Base-by-base conservation (phyloP, 805 yeast genomes). In the Wickerhamiella nectarea region DNA sequence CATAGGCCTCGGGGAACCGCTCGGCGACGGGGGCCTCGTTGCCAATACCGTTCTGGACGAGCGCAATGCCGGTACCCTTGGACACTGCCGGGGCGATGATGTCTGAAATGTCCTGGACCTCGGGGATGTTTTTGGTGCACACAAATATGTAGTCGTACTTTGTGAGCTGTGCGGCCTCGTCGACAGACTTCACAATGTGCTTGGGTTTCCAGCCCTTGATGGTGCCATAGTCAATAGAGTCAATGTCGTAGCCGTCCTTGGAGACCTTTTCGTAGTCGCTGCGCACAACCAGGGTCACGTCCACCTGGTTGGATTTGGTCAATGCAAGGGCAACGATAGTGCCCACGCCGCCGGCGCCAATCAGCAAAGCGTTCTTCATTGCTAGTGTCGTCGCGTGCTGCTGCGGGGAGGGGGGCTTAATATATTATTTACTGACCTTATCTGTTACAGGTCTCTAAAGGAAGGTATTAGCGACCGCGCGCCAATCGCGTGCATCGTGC, bases 291-390 rank as follows among this genome's bases (percentile, higher is more conserved):
- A 75, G 64, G 2, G 85, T 74, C 10, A 80, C 76, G 19, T 65
- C 64, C 8, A 74, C 67, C 35, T 65, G 59, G 0, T 70, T 73
- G 36, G 69, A 65, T 34, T 59, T 57, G 50, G 66, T 68, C 25
- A 84, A 64, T 0, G 81, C 74, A 40, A 77, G 69, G 0, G 93
- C 83, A 2, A 80, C 77, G 26, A 84, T 72, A 14, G 84, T 70
- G 29, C 95, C 95, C 9, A 84, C 91, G 31, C 94, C 94, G 12
- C 94, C 95, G 35, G 84, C 71, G 9, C 94, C 94, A 33, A 83
- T 70, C 9, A 83, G 64, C 10, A 83, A 64, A 14, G 78, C 75
- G 41, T 66, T 65, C 21, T 59, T 50, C 47, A 33, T 36, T 14
- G 20, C n/a, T n/a, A n/a, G n/a, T n/a, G n/a, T n/a, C n/a, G n/a